phyloP scores from a whole-genome alignment of 2,329 filamentous ascomycete genomes.

The Tympanopsis confertula region DNA sequence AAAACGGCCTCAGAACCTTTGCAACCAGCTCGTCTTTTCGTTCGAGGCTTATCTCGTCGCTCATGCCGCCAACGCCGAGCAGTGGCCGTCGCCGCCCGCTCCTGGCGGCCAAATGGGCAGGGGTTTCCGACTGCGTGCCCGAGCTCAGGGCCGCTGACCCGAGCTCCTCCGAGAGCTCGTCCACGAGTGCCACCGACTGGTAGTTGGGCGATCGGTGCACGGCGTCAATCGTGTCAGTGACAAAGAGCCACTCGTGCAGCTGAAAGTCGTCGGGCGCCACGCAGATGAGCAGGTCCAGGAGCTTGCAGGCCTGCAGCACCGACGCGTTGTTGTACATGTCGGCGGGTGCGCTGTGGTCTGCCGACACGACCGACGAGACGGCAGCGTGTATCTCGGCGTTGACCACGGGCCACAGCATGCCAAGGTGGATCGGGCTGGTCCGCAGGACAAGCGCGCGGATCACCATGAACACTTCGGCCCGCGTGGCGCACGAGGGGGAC shows the following conservation, averaged over 20 bases:
- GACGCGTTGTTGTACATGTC: constrained; percentile 69
- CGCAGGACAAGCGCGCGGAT: constrained; percentile 71
- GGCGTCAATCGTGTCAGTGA: constrained; percentile 92
- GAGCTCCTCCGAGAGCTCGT: constrained; percentile 72
- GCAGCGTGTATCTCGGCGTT: constrained; percentile 76
- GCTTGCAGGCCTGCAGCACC: constrained; percentile 82
- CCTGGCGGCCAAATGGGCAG: constrained; percentile 20
- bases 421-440: constrained; percentile 67
- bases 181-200: constrained; percentile 65
- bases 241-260: constrained; percentile 94
- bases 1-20: constrained; percentile 74
- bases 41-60: constrained; percentile 43
- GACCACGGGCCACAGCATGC: constrained; percentile 79
- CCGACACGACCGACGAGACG: constrained; percentile 61
- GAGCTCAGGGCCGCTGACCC: constrained; percentile 23
- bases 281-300: constrained; percentile 79
- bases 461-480: constrained; percentile 82
- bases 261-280: constrained; percentile 91
- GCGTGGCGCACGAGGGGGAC: constrained; percentile 79
- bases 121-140: constrained; percentile 18
- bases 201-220: constrained; percentile 71
- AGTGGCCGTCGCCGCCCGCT: constrained; percentile 32
- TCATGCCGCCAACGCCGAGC: constrained; percentile 38
- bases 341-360: constrained; percentile 47
- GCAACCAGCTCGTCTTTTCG: constrained; percentile 59